Base-by-base conservation (phyloP, 331 rosid genomes). In the Rosa hybrid region DNA sequence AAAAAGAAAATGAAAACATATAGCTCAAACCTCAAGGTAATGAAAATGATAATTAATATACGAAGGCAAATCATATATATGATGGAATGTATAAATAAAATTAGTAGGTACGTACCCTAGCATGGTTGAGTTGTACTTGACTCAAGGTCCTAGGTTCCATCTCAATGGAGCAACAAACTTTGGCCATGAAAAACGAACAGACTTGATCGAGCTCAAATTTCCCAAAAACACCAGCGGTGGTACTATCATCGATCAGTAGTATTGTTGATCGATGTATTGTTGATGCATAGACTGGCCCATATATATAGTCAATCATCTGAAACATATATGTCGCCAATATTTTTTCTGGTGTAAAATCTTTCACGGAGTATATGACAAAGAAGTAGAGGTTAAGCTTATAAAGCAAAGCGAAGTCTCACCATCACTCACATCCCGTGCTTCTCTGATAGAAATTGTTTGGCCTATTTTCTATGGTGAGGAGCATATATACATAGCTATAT, bases 71-170 rank as follows among this genome's bases (percentile, higher is more conserved):
- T 17, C 23, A 34, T 34, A 17, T 42, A 39, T 17, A 3, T 17
- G 16, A 17, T 39, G 27, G 72, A 39, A 17, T 68, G 3, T 41
- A 68, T 34, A 34, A 34, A 64, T 8, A 21, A 8, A 67, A 8
- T 3, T 44, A 11, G 8, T 72, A 88, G 90, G 90, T 72, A 88
- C 91, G 90, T 72, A 90, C 95, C 93, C 89, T 89, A 42, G 94
- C 92, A 80, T 83, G 88, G 67, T 81, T 77, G 82, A 92, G 87
- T 71, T 89, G 88, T 46, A 68, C 83, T 87, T 46, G 79, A 62
- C 74, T 89, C 51, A 92, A 76, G 46, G 97, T 92, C 84, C 80
- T 86, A 21, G 95, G 95, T 90, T 92, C 95, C 69, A 79, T 25
- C 57, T 92, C 97, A 80, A 92, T 89, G 78, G 92, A 50, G 78